Evolutionary conservation across 78 protist species (phyloP), one percentile per base, ranked within the genome.

Genomic region (Chrysochromulina parva): DNA sequence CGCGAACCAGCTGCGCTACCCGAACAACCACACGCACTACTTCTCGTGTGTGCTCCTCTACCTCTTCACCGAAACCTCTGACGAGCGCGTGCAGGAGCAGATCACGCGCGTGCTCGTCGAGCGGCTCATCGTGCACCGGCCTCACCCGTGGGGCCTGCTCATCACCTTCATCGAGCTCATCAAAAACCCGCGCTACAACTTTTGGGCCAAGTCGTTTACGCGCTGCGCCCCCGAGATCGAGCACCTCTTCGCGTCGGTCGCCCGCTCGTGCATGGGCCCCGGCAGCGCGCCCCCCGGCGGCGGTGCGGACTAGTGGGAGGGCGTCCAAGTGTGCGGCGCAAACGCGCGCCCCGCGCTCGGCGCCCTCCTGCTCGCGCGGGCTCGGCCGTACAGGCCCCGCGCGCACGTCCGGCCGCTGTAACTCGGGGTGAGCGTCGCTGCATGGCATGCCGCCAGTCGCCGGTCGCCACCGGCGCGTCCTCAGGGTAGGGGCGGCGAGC

Each of bases 81-180:
- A 92, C 71, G 97, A 95, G 84, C 54, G 52, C 4, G 16, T 96
- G 22, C 96, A 97, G 62, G 99, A 98, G 92, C 98, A 96, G 85
- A 96, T 88, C 73, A 57, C 93, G 24, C 92, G 99, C 52, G 99
- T 99, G 19, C 95, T 99, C 57, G 90, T 98, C 28, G 99, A 98
- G 94, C 95, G 99, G 67, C 92, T 98, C 52, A 94, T 99, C 48
- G 98, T 94, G 71, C 90, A 94, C 90, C 95, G 97, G 67, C 99
- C 99, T 26, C 99, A 98, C 95, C 99, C 99, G 57, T 99, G 99
- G 99, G 99, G 99, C 22, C 73, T 98, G 48, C 94, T 99, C 65
- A 95, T 97, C 92, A 98, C 99, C 50, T 98, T 98, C 92, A 96
- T 96, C 54, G 99, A 99, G 92, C 94, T 99, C 88, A 94, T 98